These are phyloP conservation scores for Yamadazyma siamensis DNA, from an alignment of 1,139 yeast species.

Conservation along the genomic window DNA sequence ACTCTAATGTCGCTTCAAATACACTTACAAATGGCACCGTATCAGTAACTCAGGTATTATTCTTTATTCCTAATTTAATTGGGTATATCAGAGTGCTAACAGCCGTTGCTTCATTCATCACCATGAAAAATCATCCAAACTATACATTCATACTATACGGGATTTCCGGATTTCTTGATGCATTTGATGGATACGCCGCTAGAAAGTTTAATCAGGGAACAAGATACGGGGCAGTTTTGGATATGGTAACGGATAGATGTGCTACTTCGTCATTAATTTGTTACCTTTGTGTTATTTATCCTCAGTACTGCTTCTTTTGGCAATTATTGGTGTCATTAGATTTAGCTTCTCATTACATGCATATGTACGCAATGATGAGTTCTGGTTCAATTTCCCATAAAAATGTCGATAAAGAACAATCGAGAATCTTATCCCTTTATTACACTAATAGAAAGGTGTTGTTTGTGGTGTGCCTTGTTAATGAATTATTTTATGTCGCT, in stretches of 20 bases:
- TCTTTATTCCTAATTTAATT: conserved; percentile 86
- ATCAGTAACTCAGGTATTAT: conserved; percentile 47
- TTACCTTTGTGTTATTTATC: conserved; percentile 78
- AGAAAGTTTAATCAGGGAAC: conserved; percentile 87
- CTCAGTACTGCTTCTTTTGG: conserved; percentile 62
- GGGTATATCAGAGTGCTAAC: conserved; percentile 84
- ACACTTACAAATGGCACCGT: no score
- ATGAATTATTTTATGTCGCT: conserved; percentile 90
- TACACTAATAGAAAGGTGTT: conserved; percentile 82
- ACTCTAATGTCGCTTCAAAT: no score
- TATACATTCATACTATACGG: conserved; percentile 77
- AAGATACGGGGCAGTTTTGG: conserved; percentile 91
- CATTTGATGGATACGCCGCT: conserved; percentile 96
- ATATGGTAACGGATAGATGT: conserved; percentile 98
- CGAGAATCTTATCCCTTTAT: conserved; percentile 74
- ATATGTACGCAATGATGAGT: conserved; percentile 91
- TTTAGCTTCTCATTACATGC: conserved; percentile 95
- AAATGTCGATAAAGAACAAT: conserved; percentile 68
- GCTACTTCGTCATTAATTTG: conserved; percentile 91
- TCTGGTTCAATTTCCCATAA: conserved; percentile 84
- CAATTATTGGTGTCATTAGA: conserved; percentile 85
- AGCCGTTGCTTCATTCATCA: conserved; percentile 72
- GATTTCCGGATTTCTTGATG: conserved; percentile 88
- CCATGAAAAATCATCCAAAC: conserved; percentile 82
- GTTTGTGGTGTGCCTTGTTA: conserved; percentile 85